A percentile compares a stretch with the other conserved stretches of the same genome.
Evolutionary conservation across 2,329 filamentous ascomycete species (phyloP).

Genomic region (Penicillium nordicum): DNA sequence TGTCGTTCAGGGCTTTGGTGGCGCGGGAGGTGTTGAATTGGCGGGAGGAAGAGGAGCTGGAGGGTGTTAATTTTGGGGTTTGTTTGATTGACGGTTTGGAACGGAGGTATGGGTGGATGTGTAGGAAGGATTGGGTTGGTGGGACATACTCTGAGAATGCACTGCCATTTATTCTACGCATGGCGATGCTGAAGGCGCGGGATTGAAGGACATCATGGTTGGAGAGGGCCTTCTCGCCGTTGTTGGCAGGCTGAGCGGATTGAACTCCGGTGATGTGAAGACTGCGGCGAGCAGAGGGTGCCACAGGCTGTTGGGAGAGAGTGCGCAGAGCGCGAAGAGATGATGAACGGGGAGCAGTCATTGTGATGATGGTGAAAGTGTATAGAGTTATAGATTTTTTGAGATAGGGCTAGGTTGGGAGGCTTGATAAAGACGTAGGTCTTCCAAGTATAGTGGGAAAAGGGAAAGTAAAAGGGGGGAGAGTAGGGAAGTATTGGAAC

Average conservation of each 20-base stretch:
- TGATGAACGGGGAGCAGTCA: conserved; percentile 47
- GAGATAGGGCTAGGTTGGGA: not conserved
- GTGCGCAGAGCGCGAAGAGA: conserved; percentile 46
- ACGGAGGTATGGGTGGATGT: not conserved
- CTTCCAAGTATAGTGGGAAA: conserved; percentile 4
- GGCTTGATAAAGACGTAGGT: not conserved
- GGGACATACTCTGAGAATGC: conserved; percentile 38
- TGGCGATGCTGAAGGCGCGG: conserved; percentile 54
- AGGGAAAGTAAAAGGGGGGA: not conserved
- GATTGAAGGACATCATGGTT: conserved; percentile 53
- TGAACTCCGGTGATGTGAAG: conserved; percentile 61
- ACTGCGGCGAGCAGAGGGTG: conserved; percentile 43
- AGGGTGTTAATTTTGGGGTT: conserved; percentile 13
- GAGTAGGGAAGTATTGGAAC: not conserved
- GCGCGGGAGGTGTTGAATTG: conserved; percentile 62
- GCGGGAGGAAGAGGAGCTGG: conserved; percentile 53
- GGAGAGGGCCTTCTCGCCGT: conserved; percentile 51
- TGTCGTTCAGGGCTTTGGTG: conserved; percentile 56
- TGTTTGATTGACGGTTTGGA: not conserved
- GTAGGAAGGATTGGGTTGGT: not conserved
- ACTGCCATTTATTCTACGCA: conserved; percentile 47
- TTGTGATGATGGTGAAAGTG: conserved; percentile 18
- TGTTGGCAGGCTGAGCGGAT: conserved; percentile 51
- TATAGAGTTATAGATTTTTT: not conserved
- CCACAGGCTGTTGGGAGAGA: conserved; percentile 39